These are phyloP conservation scores for Hyphopichia burtonii DNA, from an alignment of 1,139 yeast species.

Conservation along the genomic window DNA sequence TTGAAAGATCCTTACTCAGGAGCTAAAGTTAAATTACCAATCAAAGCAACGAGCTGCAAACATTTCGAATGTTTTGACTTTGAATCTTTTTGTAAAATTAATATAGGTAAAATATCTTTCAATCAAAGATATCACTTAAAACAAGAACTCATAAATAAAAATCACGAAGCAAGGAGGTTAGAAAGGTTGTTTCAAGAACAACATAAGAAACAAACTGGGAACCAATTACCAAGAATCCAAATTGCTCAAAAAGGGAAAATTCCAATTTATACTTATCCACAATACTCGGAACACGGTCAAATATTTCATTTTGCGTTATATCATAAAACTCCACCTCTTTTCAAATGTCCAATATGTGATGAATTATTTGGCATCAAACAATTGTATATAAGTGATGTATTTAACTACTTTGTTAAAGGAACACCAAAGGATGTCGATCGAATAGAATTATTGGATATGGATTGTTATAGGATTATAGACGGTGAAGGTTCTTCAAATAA, in stretches of 20 bases:
- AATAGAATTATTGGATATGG: conserved; percentile 38
- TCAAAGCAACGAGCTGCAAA: conserved; percentile 34
- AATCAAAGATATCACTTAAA: conserved; percentile 27
- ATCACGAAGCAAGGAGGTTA: conserved; percentile 13
- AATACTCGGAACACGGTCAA: conserved; percentile 4
- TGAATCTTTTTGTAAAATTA: conserved; percentile 41
- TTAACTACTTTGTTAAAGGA: conserved; percentile 42
- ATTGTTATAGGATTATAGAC: conserved; percentile 35
- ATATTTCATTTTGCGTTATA: conserved; percentile 4
- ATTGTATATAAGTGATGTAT: conserved; percentile 39
- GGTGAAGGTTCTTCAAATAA: conserved; percentile 5
- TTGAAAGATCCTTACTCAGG: conserved; percentile 35
- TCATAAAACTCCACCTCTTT: conserved; percentile 3
- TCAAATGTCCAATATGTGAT: conserved; percentile 44
- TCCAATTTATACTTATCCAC: conserved; percentile 4
- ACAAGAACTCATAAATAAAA: conserved; percentile 27
- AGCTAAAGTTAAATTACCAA: conserved; percentile 39
- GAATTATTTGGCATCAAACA: conserved; percentile 32
- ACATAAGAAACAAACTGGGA: not conserved
- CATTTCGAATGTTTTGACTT: conserved; percentile 52
- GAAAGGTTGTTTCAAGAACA: conserved; percentile 5
- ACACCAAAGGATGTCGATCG: conserved; percentile 35
- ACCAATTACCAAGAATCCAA: not conserved
- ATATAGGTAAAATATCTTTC: conserved; percentile 25
- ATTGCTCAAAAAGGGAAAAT: not conserved